These are phyloP conservation scores for Mucor piriformis DNA, from an alignment of 371 early-diverging fungal genomes.

Conservation along the genomic window DNA sequence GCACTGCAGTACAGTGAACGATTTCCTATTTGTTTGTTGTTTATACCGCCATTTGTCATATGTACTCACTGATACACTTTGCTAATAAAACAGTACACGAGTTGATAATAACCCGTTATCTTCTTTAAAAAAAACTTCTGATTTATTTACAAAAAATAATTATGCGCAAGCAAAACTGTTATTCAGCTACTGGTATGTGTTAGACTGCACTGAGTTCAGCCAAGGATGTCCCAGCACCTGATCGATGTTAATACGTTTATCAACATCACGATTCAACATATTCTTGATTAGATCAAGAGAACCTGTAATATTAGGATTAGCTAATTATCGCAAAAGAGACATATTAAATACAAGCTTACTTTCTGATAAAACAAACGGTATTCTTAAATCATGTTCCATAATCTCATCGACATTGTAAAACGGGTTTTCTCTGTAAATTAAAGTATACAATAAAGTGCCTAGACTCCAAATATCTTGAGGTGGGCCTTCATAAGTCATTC, in stretches of 20 bases:
- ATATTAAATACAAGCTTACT: conserved; percentile 42
- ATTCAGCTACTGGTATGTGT: neutral
- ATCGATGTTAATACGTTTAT: conserved; percentile 54
- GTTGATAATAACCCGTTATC: neutral
- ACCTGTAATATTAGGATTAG: conserved; percentile 24
- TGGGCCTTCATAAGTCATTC: conserved; percentile 70
- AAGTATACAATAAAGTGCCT: conserved; percentile 80
- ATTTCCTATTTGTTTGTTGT: too few species aligned
- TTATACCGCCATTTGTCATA: too few species aligned
- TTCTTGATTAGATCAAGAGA: conserved; percentile 54
- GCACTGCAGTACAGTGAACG: too few species aligned
- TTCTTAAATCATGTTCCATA: conserved; percentile 60
- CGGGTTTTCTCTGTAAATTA: conserved; percentile 81
- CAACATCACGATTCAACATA: conserved; percentile 57
- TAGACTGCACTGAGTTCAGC: conserved; percentile 24
- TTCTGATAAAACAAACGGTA: conserved; percentile 65
- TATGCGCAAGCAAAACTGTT: neutral
- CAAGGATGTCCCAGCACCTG: conserved; percentile 60
- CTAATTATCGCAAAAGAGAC: neutral
- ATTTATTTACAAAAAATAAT: conserved; percentile 1
- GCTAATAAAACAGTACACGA: neutral
- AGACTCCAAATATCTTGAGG: conserved; percentile 88
- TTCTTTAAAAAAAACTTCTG: neutral
- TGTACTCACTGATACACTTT: too few species aligned
- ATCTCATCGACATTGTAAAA: conserved; percentile 81